phyloP scores from a whole-genome alignment of 441 rosid species.

The Pelargonium cotyledonis region DNA sequence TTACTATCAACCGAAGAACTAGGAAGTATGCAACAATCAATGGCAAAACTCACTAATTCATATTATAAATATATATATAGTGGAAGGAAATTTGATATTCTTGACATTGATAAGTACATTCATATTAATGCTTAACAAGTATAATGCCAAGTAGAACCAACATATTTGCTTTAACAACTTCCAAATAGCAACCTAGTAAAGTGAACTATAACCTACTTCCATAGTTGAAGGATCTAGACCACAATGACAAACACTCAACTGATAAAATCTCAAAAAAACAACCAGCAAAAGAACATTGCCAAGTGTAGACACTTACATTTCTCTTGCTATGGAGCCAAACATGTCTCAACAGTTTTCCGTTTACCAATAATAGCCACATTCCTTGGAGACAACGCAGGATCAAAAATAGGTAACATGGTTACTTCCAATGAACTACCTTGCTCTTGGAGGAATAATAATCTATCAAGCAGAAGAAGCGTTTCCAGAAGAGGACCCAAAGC shows the following conservation, averaged over 20 bases:
- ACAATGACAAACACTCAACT: slow-evolving; percentile 1
- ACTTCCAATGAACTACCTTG: slow-evolving; percentile 45
- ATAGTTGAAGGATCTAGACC: background rate
- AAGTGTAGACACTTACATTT: slow-evolving; percentile 10
- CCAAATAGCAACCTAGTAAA: background rate
- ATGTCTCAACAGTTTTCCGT: slow-evolving; percentile 28
- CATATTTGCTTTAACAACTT: background rate
- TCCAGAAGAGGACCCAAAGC: slow-evolving; percentile 78
- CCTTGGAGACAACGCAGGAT: slow-evolving; percentile 71
- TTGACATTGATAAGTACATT: background rate
- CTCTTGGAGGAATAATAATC: slow-evolving; percentile 86
- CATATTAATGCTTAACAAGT: background rate
- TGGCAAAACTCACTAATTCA: background rate
- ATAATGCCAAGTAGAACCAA: background rate
- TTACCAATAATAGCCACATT: slow-evolving; percentile 76
- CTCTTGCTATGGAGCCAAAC: background rate
- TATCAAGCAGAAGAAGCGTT: slow-evolving; percentile 73
- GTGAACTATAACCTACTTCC: background rate
- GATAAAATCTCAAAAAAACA: background rate
- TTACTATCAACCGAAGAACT: background rate
- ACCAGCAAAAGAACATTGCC: slow-evolving; percentile 3
- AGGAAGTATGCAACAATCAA: background rate
- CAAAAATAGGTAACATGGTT: slow-evolving; percentile 63
- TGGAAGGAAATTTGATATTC: background rate
- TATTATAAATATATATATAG: too few species aligned